Conservation (phyloP, 805 yeast species). For the Saccharomycopsis fermentans region DNA sequence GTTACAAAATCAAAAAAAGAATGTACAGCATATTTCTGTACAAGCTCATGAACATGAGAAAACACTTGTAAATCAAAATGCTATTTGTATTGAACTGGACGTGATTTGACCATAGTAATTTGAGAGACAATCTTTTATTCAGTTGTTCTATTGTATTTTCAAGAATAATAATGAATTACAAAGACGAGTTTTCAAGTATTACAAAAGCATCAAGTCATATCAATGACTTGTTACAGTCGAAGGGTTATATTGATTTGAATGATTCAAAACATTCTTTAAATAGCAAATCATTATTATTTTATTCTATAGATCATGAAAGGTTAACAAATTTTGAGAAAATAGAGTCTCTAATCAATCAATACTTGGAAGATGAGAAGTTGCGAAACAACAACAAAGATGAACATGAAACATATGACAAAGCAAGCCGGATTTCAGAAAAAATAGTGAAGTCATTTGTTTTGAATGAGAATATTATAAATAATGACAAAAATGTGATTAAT, state of each 20-base stretch:
- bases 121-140: not conserved
- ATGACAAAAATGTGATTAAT: constrained; percentile 15
- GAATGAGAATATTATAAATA: constrained; percentile 8
- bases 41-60: too few species aligned
- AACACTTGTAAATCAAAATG: too few species aligned
- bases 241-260: constrained; percentile 7
- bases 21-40: not conserved
- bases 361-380: not conserved
- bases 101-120: not conserved
- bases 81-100: too few species aligned
- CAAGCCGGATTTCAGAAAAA: not conserved
- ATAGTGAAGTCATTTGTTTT: constrained; percentile 3
- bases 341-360: not conserved
- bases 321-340: constrained; percentile 3
- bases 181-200: constrained; percentile 10
- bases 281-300: constrained; percentile 1
- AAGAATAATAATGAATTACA: constrained; percentile 8
- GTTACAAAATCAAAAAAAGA: not conserved
- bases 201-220: constrained; percentile 11
- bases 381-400: not conserved
- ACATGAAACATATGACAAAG: not conserved
- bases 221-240: constrained; percentile 3
- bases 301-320: constrained; percentile 4
- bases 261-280: not conserved
- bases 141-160: not conserved